Conservation (phyloP, 352 stramenopile genomes). For the Pythium utonaiense region DNA sequence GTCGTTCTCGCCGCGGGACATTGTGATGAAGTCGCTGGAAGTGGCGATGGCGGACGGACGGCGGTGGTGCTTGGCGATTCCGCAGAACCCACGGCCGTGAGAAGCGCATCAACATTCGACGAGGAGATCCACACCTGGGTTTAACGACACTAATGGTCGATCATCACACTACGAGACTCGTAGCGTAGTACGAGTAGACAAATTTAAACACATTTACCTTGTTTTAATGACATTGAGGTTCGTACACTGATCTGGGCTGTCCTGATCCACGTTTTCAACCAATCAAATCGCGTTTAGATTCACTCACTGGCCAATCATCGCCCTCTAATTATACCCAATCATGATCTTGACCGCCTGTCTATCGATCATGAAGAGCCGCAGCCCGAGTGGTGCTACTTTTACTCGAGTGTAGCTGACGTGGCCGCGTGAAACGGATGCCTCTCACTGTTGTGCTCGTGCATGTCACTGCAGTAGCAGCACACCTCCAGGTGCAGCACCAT, state of each 20-base stretch:
- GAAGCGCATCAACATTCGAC: conserved; percentile 4
- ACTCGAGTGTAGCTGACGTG: too few relatives aligned
- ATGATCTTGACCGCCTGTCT: background rate
- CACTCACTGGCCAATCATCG: conserved; percentile 7
- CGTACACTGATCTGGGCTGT: too few relatives aligned
- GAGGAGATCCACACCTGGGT: background rate
- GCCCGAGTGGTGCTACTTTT: background rate
- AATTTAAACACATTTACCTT: background rate
- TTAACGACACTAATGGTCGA: background rate
- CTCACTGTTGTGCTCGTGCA: background rate
- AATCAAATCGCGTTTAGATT: background rate
- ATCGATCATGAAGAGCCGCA: conserved; percentile 1
- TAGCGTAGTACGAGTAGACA: too few relatives aligned
- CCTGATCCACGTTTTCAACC: too few relatives aligned
- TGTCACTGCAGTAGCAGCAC: background rate
- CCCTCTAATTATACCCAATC: conserved; percentile 2
- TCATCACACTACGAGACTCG: too few relatives aligned
- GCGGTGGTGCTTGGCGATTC: conserved; percentile 3
- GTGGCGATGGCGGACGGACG: background rate
- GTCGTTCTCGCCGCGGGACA: conserved; percentile 22
- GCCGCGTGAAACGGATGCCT: background rate
- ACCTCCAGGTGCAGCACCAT: conserved; percentile 1
- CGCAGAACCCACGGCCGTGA: background rate
- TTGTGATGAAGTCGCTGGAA: background rate
- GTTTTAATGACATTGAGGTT: background rate